Evolutionary conservation across 768 basidiomycete genomes (phyloP), one percentile per base, ranked within the genome.

Genomic region (Boletus subcaerulescens): DNA sequence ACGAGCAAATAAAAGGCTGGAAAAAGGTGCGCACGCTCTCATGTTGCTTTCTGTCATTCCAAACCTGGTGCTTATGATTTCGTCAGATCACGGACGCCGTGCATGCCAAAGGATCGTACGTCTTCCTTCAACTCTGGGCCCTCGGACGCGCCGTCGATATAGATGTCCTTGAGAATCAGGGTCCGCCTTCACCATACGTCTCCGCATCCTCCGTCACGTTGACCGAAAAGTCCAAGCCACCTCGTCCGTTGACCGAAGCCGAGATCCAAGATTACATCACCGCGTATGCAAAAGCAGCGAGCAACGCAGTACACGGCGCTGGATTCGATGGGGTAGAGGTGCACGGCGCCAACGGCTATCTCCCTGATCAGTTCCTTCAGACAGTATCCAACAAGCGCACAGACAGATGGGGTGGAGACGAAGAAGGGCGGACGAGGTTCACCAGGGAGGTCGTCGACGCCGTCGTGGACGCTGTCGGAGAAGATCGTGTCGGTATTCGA

Each of bases 111-210:
- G 26, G 26, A 9, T 29, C 26, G 26, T 29, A 29, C 26, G 9
- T 29, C 26, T 29, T 29, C 26, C 26, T 29, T 29, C 26, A 29
- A 29, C 26, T 29, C 8, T 29, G 26, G 26, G 26, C 26, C 1
- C 26, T 29, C 4, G 26, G 26, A 9, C 26, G 26, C 2, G 8
- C 26, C 26, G 26, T 9, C 26, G 26, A 29, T 6, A 57, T 70
- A 9, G 56, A 20, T 40, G 20, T 40, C 11, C 40, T 41, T 13
- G 40, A 41, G 40, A 13, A 41, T 4, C 40, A 41, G 57, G 1
- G 53, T 71, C 42, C 66, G 79, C 6, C 53, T 48, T 70, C 69
- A n/a, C 64, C 64, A 4, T 70, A 70, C 57, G 63, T 73, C 51
- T 65, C 72, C 18, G 66, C 73, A 11, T 75, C 75, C 3, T 42